Base-by-base conservation (phyloP, 2,329 filamentous ascomycete species). In the Cladosporium sp. region DNA sequence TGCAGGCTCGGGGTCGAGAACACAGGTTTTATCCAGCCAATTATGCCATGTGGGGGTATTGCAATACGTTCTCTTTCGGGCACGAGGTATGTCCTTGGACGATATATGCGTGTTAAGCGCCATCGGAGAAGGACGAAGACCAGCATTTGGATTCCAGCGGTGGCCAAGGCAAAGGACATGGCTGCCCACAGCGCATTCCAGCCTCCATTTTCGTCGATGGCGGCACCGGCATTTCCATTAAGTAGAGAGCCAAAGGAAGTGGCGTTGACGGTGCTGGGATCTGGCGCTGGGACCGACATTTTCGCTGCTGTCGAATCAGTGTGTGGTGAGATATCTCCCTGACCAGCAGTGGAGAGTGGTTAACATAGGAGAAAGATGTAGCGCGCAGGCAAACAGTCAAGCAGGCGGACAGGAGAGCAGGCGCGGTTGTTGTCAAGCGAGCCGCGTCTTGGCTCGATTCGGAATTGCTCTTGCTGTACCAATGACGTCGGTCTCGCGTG, bases 51-150 rank as follows among this genome's bases (percentile, higher is more conserved):
- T 0, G 89, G 88, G 1, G 90, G 89, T 1, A 88, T 78, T n/a
- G 87, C 82, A 8, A 90, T 92, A 66, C 91, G 85, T 76, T 96
- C 89, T 69, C 88, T 85, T 74, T 94, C 88, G 6, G 91, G 89
- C 0, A 95, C 92, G 1, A 96, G 83, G 66, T 90, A 96, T 4
- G 91, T 93, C 73, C 91, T 90, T 0, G 92, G 92, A 87, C 1
- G 90, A 88, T 92, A 96, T 61, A 96, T 95, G 62, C 91, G 83
- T 2, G 86, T 86, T 37, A 96, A 75, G 64, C 90, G 92, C 60
- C 90, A 87, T 64, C 91, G 86, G 42, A 96, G 76, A 1, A 94
- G 67, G 6, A 91, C 72, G 71, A 96, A 96, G n/a, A 88, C 69
- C 11, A 87, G 69, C 37, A 91, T 77, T 70, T 85, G 80, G 2